Evolutionary conservation across 345 rosid genomes (phyloP).

Genomic region (Ricinus communis): DNA sequence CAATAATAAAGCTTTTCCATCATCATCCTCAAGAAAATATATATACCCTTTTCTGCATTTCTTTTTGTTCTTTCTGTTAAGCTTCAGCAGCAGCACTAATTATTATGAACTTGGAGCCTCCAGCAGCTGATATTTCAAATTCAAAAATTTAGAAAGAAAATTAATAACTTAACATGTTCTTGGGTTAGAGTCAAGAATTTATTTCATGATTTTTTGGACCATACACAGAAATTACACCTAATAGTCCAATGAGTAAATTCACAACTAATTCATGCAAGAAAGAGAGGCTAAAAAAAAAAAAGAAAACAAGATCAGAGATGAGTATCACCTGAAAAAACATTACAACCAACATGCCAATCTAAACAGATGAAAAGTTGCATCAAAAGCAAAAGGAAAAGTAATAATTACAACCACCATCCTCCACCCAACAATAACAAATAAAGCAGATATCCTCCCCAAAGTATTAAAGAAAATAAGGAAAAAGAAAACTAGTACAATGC

Average conservation of each 20-base stretch:
- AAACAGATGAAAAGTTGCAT: constrained; percentile 39
- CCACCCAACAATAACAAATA: constrained; percentile 44
- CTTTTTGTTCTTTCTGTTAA: not conserved
- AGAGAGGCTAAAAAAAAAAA: too few species aligned
- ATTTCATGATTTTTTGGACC: too few species aligned
- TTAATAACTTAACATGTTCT: too few species aligned
- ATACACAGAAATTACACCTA: too few species aligned
- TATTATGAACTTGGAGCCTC: too few species aligned
- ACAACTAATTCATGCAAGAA: constrained; percentile 5
- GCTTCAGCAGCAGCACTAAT: not conserved
- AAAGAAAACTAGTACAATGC: constrained; percentile 11
- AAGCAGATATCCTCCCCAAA: constrained; percentile 31
- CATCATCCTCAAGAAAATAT: not conserved
- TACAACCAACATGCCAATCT: constrained; percentile 37
- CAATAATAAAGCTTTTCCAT: not conserved
- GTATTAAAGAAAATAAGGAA: constrained; percentile 12
- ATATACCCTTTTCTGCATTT: not conserved
- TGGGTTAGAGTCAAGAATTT: too few species aligned
- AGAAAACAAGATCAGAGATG: not conserved
- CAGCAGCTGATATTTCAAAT: not conserved
- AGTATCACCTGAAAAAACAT: constrained; percentile 17
- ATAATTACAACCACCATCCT: constrained; percentile 53
- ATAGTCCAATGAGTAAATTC: not conserved
- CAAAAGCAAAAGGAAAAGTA: constrained; percentile 41
- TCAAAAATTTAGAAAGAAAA: not conserved